These are phyloP conservation scores for Penicillium griseofulvum DNA, from an alignment of 2,329 filamentous ascomycete genomes.

Conservation along the genomic window DNA sequence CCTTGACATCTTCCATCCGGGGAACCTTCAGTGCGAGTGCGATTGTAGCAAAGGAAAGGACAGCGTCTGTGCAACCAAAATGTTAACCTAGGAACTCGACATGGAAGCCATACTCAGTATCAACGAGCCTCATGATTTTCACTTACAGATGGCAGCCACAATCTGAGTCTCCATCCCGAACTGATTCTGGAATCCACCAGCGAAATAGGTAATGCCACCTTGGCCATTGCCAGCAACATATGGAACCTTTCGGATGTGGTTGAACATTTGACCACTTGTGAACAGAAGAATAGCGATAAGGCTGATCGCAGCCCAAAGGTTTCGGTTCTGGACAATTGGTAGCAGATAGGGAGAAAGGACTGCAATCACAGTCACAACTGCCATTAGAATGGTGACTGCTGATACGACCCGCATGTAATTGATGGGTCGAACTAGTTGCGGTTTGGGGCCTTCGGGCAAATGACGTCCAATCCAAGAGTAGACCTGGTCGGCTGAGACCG, in stretches of 20 bases:
- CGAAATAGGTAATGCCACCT: slow-evolving; percentile 87
- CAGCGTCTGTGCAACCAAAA: slow-evolving; percentile 55
- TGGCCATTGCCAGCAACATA: slow-evolving; percentile 83
- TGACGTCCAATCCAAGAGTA: slow-evolving; percentile 77
- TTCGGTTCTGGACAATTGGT: slow-evolving; percentile 82
- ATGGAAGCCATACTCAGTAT: not conserved
- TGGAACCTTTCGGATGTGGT: slow-evolving; percentile 93
- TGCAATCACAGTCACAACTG: slow-evolving; percentile 64
- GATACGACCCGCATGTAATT: slow-evolving; percentile 78
- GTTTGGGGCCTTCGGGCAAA: slow-evolving; percentile 74
- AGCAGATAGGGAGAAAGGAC: slow-evolving; percentile 75
- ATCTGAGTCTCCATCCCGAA: slow-evolving; percentile 95
- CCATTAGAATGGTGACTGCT: slow-evolving; percentile 66
- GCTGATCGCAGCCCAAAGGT: slow-evolving; percentile 88
- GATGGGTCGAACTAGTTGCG: slow-evolving; percentile 75
- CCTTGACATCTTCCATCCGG: slow-evolving; percentile 72
- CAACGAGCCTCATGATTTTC: slow-evolving; percentile 10
- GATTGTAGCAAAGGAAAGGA: slow-evolving; percentile 86
- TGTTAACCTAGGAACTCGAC: slow-evolving; percentile 12
- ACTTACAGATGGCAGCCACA: slow-evolving; percentile 86
- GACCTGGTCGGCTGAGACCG: slow-evolving; percentile 71
- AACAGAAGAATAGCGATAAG: slow-evolving; percentile 88
- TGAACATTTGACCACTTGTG: slow-evolving; percentile 98
- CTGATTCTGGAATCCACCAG: slow-evolving; percentile 87
- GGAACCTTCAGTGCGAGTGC: slow-evolving; percentile 89